Conservation (phyloP, 805 yeast genomes). For the Candida wancherniae region DNA sequence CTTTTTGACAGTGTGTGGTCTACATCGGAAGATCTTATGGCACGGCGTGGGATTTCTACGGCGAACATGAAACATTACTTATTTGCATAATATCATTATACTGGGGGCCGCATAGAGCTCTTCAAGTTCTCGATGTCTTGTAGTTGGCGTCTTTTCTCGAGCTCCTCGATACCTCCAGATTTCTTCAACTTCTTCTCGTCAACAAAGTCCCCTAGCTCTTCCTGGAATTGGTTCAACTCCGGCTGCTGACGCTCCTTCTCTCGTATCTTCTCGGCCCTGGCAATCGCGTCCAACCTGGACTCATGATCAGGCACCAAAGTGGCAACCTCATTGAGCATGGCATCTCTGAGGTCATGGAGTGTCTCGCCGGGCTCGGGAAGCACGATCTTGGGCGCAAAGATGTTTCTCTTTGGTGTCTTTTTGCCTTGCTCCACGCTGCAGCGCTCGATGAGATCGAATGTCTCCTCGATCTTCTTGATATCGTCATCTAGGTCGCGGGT, state of each 20-base stretch:
- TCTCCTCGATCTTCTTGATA: slow-evolving; percentile 71
- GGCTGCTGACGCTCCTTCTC: slow-evolving; percentile 61
- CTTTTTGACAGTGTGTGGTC: too few species aligned
- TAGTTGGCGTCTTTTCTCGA: slow-evolving; percentile 61
- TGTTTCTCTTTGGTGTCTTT: slow-evolving; percentile 43
- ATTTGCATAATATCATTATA: slow-evolving; percentile 11
- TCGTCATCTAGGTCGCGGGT: slow-evolving; percentile 78
- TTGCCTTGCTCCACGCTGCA: slow-evolving; percentile 76
- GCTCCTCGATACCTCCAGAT: slow-evolving; percentile 85
- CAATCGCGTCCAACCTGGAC: slow-evolving; percentile 80
- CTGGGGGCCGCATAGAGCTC: slow-evolving; percentile 39
- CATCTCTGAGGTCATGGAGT: slow-evolving; percentile 60
- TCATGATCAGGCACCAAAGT: slow-evolving; percentile 82
- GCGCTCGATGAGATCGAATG: slow-evolving; percentile 73
- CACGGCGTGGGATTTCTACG: too few species aligned
- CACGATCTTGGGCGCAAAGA: slow-evolving; percentile 38
- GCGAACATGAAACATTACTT: slow-evolving; percentile 1
- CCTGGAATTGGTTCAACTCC: slow-evolving; percentile 63
- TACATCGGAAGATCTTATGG: too few species aligned
- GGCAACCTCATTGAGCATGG: slow-evolving; percentile 73
- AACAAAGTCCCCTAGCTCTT: slow-evolving; percentile 82
- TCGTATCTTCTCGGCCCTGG: slow-evolving; percentile 77
- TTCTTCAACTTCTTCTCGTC: slow-evolving; percentile 70
- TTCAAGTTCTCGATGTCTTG: slow-evolving; percentile 72
- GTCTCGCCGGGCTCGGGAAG: slow-evolving; percentile 62